Evolutionary conservation across 257 asterid genomes (phyloP).

Genomic region (Solanum lycopersicoides): DNA sequence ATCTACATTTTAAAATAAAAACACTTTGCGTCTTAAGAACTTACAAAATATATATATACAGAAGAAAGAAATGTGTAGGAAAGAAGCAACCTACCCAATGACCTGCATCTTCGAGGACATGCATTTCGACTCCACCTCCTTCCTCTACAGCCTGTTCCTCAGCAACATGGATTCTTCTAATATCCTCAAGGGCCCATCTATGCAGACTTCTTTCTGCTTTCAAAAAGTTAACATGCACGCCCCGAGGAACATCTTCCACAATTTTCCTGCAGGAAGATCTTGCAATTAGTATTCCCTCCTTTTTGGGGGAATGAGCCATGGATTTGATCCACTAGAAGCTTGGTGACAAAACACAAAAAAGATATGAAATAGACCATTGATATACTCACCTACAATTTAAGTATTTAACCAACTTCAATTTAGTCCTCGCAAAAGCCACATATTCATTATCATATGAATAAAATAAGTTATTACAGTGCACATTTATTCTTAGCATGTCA

Average conservation of each 20-base stretch:
- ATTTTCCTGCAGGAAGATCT: constrained; percentile 42
- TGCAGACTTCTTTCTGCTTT: constrained; percentile 97
- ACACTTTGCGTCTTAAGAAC: neutral
- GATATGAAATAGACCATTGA: neutral
- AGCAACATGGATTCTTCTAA: constrained; percentile 79
- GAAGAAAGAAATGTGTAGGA: neutral
- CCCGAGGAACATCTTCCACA: constrained; percentile 95
- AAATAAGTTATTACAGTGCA: neutral
- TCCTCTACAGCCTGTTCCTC: constrained; percentile 93
- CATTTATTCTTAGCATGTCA: neutral
- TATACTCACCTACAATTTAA: neutral
- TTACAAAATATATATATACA: neutral
- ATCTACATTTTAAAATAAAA: neutral
- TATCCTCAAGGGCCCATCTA: constrained; percentile 95
- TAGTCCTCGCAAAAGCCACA: neutral
- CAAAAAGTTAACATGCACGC: constrained; percentile 81
- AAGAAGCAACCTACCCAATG: constrained; percentile 62
- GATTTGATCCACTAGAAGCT: neutral
- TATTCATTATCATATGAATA: neutral
- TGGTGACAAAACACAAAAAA: neutral
- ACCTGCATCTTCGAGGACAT: constrained; percentile 96
- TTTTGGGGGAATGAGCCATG: neutral
- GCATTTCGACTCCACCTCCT: constrained; percentile 99
- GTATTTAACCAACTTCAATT: neutral
- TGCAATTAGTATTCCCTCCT: neutral